Percentiles rank a stretch among this genome's conserved stretches.
These are phyloP conservation scores for Haematococcus sp. DNA, from an alignment of 139 green algal species.

Conservation along the genomic window DNA sequence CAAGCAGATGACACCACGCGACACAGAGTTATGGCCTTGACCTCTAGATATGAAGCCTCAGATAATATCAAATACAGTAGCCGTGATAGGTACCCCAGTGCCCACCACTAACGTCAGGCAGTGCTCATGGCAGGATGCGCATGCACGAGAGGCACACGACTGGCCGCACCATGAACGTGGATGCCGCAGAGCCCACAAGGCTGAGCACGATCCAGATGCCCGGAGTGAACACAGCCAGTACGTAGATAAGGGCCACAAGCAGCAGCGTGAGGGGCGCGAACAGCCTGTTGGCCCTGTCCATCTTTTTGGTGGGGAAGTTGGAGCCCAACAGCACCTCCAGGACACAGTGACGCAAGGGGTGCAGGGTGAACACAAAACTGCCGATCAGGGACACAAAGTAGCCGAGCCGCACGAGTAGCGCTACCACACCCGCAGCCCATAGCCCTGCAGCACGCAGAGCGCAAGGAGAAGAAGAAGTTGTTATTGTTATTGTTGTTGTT, in stretches of 20 bases:
- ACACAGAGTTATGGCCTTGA: too few species aligned
- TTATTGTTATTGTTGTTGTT: too few species aligned
- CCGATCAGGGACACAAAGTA: constrained; percentile 13
- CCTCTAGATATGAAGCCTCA: too few species aligned
- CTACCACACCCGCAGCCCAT: background rate
- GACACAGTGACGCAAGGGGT: constrained; percentile 12
- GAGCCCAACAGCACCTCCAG: constrained; percentile 15
- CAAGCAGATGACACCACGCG: too few species aligned
- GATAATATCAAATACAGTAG: too few species aligned
- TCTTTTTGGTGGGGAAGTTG: constrained; percentile 1
- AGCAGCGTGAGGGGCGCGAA: constrained; percentile 13
- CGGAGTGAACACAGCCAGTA: constrained; percentile 1
- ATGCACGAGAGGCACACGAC: too few species aligned
- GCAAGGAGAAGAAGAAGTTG: too few species aligned
- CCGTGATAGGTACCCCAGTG: too few species aligned
- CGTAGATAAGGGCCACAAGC: background rate
- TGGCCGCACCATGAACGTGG: constrained; percentile 3
- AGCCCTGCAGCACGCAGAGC: background rate
- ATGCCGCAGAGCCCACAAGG: background rate
- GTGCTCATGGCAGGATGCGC: too few species aligned
- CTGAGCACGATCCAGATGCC: constrained; percentile 8
- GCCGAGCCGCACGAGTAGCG: background rate
- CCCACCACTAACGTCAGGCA: too few species aligned
- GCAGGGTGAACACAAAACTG: constrained; percentile 12
- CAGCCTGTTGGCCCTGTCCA: background rate